A percentile compares a stretch with the other conserved stretches of the same genome.
Evolutionary conservation across 768 basidiomycete genomes (phyloP).

Genomic region (Xerocomellus dryophilus): DNA sequence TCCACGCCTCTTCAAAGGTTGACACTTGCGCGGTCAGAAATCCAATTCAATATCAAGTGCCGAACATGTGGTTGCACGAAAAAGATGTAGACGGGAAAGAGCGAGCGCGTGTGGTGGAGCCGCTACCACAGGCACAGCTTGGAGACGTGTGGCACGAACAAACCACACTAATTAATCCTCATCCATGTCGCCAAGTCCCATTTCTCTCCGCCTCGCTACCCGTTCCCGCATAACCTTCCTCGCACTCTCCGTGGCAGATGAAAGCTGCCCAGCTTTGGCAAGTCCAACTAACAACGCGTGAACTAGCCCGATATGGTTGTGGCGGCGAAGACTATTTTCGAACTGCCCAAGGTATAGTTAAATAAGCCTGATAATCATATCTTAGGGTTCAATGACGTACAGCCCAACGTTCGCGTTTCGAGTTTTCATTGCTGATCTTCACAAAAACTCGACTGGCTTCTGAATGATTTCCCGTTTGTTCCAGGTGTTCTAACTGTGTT

Average conservation of each 20-base stretch:
- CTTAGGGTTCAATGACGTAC: conserved; percentile 44
- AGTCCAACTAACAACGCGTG: conserved; percentile 71
- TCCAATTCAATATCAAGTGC: background rate
- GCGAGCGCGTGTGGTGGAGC: background rate
- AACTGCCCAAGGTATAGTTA: conserved; percentile 48
- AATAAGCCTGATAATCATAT: background rate
- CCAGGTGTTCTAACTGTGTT: conserved; percentile 50
- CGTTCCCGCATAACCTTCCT: conserved; percentile 44
- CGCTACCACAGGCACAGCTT: background rate
- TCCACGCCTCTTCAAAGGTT: background rate
- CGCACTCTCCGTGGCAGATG: conserved; percentile 46
- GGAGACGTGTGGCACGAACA: conserved; percentile 1
- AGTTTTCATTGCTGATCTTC: conserved; percentile 61
- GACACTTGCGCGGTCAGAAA: conserved; percentile 4
- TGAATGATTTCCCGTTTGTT: conserved; percentile 39
- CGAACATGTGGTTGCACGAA: conserved; percentile 7
- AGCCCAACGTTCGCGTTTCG: conserved; percentile 78
- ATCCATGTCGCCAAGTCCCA: conserved; percentile 42
- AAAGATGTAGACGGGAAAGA: background rate
- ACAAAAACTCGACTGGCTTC: conserved; percentile 53
- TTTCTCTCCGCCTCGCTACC: conserved; percentile 39
- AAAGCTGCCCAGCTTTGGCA: conserved; percentile 65
- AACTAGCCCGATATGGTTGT: conserved; percentile 82
- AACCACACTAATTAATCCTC: conserved; percentile 38
- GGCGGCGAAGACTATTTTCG: conserved; percentile 81